Evolutionary conservation across 2,329 filamentous ascomycete genomes (phyloP).

Genomic region (Aspergillus felis): DNA sequence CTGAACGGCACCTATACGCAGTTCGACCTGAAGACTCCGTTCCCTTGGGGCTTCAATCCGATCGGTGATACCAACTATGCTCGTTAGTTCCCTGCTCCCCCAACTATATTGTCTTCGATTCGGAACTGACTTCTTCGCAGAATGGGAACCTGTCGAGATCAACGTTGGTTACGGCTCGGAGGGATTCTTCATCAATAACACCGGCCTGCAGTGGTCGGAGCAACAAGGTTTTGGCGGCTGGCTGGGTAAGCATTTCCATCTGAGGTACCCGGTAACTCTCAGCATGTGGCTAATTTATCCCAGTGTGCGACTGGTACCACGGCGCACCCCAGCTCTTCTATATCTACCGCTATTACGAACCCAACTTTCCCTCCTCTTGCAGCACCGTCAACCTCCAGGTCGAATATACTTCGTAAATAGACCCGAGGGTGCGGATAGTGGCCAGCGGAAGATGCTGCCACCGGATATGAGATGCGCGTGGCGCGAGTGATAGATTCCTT

Average conservation of each 20-base stretch:
- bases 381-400: slow-evolving; percentile 28
- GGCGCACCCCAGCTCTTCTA: slow-evolving; percentile 40
- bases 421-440: slow-evolving; percentile 4
- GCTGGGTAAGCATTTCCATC: slow-evolving; percentile 31
- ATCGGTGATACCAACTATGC: slow-evolving; percentile 28
- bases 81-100: slow-evolving; percentile 22
- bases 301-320: slow-evolving; percentile 41
- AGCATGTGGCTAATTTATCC: slow-evolving; percentile 1
- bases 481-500: not conserved
- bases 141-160: slow-evolving; percentile 35
- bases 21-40: slow-evolving; percentile 26
- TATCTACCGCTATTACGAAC: slow-evolving; percentile 20
- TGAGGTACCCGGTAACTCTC: not conserved
- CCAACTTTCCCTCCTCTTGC: slow-evolving; percentile 30
- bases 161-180: slow-evolving; percentile 29
- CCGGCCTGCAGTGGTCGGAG: slow-evolving; percentile 24
- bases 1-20: slow-evolving; percentile 32
- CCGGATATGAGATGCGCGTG: slow-evolving; percentile 12
- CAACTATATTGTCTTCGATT: not conserved
- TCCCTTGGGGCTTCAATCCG: slow-evolving; percentile 31
- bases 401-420: slow-evolving; percentile 21
- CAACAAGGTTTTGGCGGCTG: slow-evolving; percentile 35
- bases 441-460: not conserved
- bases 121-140: slow-evolving; percentile 18
- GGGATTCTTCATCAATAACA: slow-evolving; percentile 29